A percentile compares a stretch with the other conserved stretches of the same genome.
Conservation (phyloP, 2,329 filamentous ascomycete species). For the Phoma sp. region DNA sequence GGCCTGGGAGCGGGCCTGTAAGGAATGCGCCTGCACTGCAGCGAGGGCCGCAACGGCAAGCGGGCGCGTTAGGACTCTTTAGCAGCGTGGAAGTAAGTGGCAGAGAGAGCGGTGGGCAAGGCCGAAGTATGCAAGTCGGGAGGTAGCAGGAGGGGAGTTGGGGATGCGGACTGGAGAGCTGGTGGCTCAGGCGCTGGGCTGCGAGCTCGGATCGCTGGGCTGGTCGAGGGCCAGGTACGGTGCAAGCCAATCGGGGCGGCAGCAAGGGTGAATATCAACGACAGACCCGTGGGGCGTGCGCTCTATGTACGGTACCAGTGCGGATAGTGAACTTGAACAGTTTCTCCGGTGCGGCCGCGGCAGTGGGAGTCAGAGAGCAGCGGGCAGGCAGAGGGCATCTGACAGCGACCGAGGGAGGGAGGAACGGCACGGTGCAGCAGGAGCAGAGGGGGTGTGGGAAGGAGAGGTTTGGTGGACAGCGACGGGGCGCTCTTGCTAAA, state of each 20-base stretch:
- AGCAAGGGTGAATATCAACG: slow-evolving; percentile 13
- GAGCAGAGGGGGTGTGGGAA: slow-evolving; percentile 12
- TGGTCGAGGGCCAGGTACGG: slow-evolving; percentile 21
- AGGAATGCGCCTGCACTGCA: slow-evolving; percentile 40
- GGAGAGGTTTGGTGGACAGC: slow-evolving; percentile 18
- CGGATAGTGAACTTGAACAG: too few species aligned
- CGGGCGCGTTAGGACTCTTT: slow-evolving; percentile 17
- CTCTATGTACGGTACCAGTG: not conserved
- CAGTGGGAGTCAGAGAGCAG: slow-evolving; percentile 7
- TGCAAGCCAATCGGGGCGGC: slow-evolving; percentile 24
- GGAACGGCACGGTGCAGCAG: slow-evolving; percentile 19
- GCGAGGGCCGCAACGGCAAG: slow-evolving; percentile 22
- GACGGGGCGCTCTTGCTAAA: slow-evolving; percentile 21
- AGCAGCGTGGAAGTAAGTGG: slow-evolving; percentile 4
- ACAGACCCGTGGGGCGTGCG: not conserved
- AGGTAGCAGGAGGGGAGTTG: slow-evolving; percentile 23
- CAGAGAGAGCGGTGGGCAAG: slow-evolving; percentile 23
- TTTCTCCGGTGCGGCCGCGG: not conserved
- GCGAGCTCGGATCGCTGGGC: slow-evolving; percentile 27
- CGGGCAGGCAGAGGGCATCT: slow-evolving; percentile 15
- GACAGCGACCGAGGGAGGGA: slow-evolving; percentile 12
- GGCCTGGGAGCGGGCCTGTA: slow-evolving; percentile 16
- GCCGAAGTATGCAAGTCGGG: slow-evolving; percentile 30
- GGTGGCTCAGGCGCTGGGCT: slow-evolving; percentile 20
- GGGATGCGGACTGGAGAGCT: slow-evolving; percentile 31